These are phyloP conservation scores for Aspergillus kassunensis DNA, from an alignment of 495 filamentous ascomycete species.

Conservation along the genomic window DNA sequence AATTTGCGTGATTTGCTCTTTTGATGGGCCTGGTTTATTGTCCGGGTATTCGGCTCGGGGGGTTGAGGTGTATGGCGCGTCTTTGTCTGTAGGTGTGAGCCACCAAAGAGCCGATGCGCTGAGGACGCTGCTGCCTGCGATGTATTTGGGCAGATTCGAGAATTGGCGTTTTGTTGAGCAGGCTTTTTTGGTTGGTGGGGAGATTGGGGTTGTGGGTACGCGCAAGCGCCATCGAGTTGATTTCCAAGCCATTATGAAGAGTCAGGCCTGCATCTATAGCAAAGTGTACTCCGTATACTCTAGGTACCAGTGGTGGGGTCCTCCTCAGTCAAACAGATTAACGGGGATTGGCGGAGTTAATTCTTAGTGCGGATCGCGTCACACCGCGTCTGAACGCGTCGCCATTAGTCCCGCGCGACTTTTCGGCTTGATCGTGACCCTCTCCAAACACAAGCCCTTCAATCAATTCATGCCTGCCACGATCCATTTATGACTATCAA, in stretches of 20 bases:
- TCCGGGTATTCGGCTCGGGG: neutral
- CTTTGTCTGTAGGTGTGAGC: neutral
- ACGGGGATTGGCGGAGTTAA: slow-evolving; percentile 21
- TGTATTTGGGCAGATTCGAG: no score
- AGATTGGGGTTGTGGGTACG: no score
- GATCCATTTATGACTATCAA: no score
- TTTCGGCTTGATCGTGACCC: no score
- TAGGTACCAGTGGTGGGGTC: neutral
- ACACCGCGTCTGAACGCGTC: slow-evolving; percentile 19
- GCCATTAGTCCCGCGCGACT: slow-evolving; percentile 16
- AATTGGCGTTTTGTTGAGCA: no score
- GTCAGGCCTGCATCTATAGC: no score
- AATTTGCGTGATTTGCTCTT: slow-evolving; percentile 24
- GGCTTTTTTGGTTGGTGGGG: no score
- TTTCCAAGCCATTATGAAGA: neutral
- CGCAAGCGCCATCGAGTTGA: neutral
- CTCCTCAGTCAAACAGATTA: slow-evolving; percentile 17
- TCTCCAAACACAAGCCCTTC: no score
- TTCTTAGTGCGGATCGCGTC: slow-evolving; percentile 16
- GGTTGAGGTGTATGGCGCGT: neutral
- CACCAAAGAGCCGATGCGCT: neutral
- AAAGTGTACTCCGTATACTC: no score
- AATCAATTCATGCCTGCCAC: neutral
- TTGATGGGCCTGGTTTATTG: slow-evolving; percentile 17
- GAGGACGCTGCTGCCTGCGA: no score